Conservation (phyloP, 495 filamentous ascomycete species). For the Margaritispora aquatica region DNA sequence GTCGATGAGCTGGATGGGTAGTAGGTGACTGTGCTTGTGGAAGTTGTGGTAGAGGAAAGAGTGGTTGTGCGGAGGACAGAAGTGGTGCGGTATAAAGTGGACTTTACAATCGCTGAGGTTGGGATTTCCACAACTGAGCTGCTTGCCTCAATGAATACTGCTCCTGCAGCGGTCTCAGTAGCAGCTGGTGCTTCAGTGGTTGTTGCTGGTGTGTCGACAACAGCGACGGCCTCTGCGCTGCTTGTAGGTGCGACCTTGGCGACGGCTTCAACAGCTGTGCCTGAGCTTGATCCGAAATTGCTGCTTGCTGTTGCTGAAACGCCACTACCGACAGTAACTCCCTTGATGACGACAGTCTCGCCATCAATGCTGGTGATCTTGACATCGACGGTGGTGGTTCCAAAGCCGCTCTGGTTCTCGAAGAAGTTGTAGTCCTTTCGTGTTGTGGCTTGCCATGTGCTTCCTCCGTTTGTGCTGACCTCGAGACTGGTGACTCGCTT, state of each 20-base stretch:
- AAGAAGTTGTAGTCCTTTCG: conserved; percentile 55
- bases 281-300: conserved; percentile 21
- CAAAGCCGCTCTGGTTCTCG: conserved; percentile 46
- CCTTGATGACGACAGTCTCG: conserved; percentile 23
- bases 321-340: conserved; percentile 17
- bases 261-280: background rate
- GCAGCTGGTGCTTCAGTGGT: background rate
- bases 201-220: background rate
- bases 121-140: background rate
- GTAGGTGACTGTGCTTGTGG: background rate
- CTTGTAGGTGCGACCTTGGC: background rate
- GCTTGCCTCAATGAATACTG: background rate
- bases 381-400: conserved; percentile 44
- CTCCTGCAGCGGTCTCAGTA: background rate
- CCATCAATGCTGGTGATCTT: conserved; percentile 46
- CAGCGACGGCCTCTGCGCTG: background rate
- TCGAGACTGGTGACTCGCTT: conserved; percentile 45
- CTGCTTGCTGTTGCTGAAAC: conserved; percentile 16
- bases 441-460: conserved; percentile 43
- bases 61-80: background rate
- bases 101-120: background rate
- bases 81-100: background rate
- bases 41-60: background rate
- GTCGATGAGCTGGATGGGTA: background rate
- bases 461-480: conserved; percentile 50